Conservation (phyloP, 257 asterid species). For the Plantago ovata region DNA sequence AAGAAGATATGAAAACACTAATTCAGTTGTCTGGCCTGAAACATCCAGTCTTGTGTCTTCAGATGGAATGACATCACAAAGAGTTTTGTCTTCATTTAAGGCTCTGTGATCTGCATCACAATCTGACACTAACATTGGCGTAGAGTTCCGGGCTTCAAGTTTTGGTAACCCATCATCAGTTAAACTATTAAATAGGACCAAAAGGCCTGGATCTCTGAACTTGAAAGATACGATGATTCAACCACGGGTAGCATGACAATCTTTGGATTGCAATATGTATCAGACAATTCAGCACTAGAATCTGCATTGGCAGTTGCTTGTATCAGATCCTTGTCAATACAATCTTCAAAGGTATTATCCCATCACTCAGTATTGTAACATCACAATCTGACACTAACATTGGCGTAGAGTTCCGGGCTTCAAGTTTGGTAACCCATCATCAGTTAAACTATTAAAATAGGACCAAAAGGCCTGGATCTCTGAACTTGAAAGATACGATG, state of each 20-base stretch:
- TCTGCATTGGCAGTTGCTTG: slow-evolving; percentile 14
- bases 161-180: slow-evolving; percentile 12
- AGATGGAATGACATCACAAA: slow-evolving; percentile 12
- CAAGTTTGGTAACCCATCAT: slow-evolving; percentile 11
- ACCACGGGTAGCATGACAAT: slow-evolving; percentile 11
- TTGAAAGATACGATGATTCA: slow-evolving; percentile 24
- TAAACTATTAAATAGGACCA: slow-evolving; percentile 19
- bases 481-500: slow-evolving; percentile 25
- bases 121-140: slow-evolving; percentile 20
- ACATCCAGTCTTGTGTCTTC: slow-evolving; percentile 21
- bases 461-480: slow-evolving; percentile 20
- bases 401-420: slow-evolving; percentile 20
- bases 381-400: slow-evolving; percentile 18
- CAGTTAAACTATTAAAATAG: slow-evolving; percentile 18
- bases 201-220: slow-evolving; percentile 21
- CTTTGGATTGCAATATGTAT: slow-evolving; percentile 13
- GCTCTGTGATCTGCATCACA: slow-evolving; percentile 14
- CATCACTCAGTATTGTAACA: slow-evolving; percentile 15
- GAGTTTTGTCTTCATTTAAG: background rate
- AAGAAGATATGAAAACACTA: slow-evolving; percentile 18
- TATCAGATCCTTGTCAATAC: slow-evolving; percentile 12
- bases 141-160: slow-evolving; percentile 16
- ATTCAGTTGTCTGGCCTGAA: slow-evolving; percentile 27
- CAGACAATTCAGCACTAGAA: slow-evolving; percentile 14
- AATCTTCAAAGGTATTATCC: slow-evolving; percentile 18